Evolutionary conservation across 192 early-diverging fungal genomes (phyloP).

Genomic region (Coemansia sp.): DNA sequence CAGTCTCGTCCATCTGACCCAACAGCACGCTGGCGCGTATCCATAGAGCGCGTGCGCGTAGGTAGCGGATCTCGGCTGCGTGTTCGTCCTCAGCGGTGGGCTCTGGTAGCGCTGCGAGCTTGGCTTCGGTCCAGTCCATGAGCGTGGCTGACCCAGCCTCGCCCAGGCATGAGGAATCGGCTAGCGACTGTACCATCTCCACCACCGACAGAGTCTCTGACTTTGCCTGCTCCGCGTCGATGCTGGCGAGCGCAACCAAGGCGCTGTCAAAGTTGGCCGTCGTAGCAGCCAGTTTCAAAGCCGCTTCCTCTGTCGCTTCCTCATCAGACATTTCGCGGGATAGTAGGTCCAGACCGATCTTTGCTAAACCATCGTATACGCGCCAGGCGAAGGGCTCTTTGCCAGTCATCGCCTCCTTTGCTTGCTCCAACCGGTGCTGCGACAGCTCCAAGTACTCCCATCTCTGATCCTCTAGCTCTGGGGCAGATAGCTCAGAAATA

Average conservation of each 20-base stretch:
- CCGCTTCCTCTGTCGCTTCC: neutral
- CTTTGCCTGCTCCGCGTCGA: conserved; percentile 14
- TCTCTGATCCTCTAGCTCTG: conserved; percentile 28
- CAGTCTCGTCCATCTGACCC: conserved; percentile 19
- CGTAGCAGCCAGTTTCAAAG: neutral
- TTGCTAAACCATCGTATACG: conserved; percentile 35
- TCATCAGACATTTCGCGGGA: conserved; percentile 9
- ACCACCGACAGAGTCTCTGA: conserved; percentile 2
- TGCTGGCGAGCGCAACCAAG: neutral
- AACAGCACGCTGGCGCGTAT: conserved; percentile 29
- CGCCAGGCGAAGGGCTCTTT: conserved; percentile 20
- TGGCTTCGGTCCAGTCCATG: conserved; percentile 28
- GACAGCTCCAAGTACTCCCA: conserved; percentile 40
- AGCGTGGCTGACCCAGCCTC: conserved; percentile 6
- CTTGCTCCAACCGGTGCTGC: conserved; percentile 35
- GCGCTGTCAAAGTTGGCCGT: neutral
- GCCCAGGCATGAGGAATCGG: conserved; percentile 35
- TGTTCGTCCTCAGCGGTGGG: neutral
- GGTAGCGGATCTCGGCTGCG: neutral
- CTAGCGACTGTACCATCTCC: conserved; percentile 41
- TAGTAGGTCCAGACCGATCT: conserved; percentile 28
- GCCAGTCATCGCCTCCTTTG: conserved; percentile 15
- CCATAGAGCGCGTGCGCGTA: conserved; percentile 35
- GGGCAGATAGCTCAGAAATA: conserved; percentile 35
- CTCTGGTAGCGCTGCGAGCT: conserved; percentile 5